Conservation (phyloP, 192 early-diverging fungal species). For the Coemansia sp. region DNA sequence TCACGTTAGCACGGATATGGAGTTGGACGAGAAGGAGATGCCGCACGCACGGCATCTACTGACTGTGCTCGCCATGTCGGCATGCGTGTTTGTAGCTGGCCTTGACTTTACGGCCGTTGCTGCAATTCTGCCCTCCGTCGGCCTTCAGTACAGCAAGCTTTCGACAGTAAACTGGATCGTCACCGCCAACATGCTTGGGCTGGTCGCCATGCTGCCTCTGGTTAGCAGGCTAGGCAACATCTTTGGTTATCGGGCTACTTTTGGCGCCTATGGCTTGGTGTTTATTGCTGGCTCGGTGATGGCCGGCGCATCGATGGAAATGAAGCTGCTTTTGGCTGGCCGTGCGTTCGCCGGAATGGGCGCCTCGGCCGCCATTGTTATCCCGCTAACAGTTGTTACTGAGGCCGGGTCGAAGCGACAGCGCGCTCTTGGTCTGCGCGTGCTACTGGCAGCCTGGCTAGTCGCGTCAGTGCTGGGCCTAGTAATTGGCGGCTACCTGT, state of each 20-base stretch:
- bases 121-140: conserved; percentile 71
- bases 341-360: conserved; percentile 58
- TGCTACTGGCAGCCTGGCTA: conserved; percentile 36
- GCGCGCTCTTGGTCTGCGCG: conserved; percentile 26
- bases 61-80: conserved; percentile 37
- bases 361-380: conserved; percentile 44
- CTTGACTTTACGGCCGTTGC: conserved; percentile 84
- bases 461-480: conserved; percentile 62
- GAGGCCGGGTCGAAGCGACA: conserved; percentile 28
- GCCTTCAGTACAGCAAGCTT: conserved; percentile 70
- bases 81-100: conserved; percentile 69
- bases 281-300: conserved; percentile 47
- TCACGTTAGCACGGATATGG: neutral
- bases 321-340: conserved; percentile 60
- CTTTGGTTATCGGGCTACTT: conserved; percentile 47
- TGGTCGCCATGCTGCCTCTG: conserved; percentile 53
- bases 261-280: conserved; percentile 27
- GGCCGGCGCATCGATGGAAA: conserved; percentile 55
- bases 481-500: conserved; percentile 55
- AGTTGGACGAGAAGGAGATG: neutral
- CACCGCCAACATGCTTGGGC: conserved; percentile 59
- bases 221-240: conserved; percentile 55
- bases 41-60: neutral
- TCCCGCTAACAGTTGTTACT: conserved; percentile 59
- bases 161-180: conserved; percentile 79